Conservation (phyloP, 495 filamentous ascomycete species). For the Tuber aestivum region DNA sequence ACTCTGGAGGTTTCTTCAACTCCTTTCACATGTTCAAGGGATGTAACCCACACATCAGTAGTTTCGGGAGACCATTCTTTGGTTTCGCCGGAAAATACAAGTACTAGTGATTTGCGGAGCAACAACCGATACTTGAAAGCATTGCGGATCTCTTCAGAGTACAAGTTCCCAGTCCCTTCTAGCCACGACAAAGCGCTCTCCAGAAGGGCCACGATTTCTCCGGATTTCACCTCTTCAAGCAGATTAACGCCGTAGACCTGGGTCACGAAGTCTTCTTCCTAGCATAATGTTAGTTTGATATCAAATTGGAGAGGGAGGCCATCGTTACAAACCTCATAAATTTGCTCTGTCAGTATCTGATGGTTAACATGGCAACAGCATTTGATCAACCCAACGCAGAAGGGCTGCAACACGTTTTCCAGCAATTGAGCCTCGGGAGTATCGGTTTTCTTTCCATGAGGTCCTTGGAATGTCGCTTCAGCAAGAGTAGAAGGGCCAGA, state of each 20-base stretch:
- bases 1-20: conserved; percentile 55
- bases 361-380: conserved; percentile 72
- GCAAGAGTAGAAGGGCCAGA: conserved; percentile 60
- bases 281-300: conserved; percentile 37
- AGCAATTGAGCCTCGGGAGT: conserved; percentile 50
- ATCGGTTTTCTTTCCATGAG: conserved; percentile 49
- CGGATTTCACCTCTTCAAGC: conserved; percentile 56
- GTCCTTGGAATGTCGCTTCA: conserved; percentile 50
- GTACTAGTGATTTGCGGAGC: conserved; percentile 60
- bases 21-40: conserved; percentile 47
- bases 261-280: conserved; percentile 95
- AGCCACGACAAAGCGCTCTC: conserved; percentile 56
- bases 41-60: conserved; percentile 46
- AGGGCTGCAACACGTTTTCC: conserved; percentile 68
- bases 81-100: conserved; percentile 49
- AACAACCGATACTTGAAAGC: conserved; percentile 60
- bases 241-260: conserved; percentile 79
- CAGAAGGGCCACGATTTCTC: conserved; percentile 56
- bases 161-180: conserved; percentile 45
- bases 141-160: conserved; percentile 50
- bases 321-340: conserved; percentile 66
- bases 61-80: conserved; percentile 46
- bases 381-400: conserved; percentile 79
- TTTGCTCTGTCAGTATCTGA: conserved; percentile 68
- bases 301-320: not conserved